A percentile compares a stretch with the other conserved stretches of the same genome.
Evolutionary conservation across 106 monocot species (phyloP).

Genomic region (Agapanthus africanus): DNA sequence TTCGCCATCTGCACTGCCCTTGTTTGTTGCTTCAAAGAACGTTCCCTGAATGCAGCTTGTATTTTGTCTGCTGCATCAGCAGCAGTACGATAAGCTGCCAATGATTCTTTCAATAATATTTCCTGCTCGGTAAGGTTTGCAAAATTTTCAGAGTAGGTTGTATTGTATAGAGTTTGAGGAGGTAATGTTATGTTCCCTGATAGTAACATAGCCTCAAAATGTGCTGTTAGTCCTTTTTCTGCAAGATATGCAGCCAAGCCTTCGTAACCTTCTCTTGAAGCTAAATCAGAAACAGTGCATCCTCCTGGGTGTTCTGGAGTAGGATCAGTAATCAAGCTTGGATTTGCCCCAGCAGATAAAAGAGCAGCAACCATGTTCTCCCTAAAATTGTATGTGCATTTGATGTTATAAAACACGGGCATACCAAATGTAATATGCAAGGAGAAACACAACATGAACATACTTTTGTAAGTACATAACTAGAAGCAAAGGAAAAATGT

Average conservation of each 20-base stretch:
- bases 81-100: constrained; percentile 89
- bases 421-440: not conserved
- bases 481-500: not conserved
- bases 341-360: constrained; percentile 89
- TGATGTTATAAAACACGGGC: not conserved
- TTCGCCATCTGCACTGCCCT: constrained; percentile 53
- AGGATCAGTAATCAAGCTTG: constrained; percentile 89
- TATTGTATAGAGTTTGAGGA: constrained; percentile 4
- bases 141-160: constrained; percentile 21
- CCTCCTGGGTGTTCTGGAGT: constrained; percentile 70
- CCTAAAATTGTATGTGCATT: constrained; percentile 23
- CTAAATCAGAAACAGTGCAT: constrained; percentile 76
- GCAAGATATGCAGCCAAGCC: constrained; percentile 91
- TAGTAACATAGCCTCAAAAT: constrained; percentile 80
- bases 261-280: constrained; percentile 66
- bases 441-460: not conserved
- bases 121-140: constrained; percentile 69
- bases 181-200: constrained; percentile 42
- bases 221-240: constrained; percentile 70
- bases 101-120: constrained; percentile 78
- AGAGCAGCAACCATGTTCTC: constrained; percentile 86
- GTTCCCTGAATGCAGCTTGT: constrained; percentile 80
- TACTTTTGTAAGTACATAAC: not conserved
- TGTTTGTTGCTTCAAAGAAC: constrained; percentile 65
- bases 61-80: constrained; percentile 85